Base-by-base conservation (phyloP, 1,284 basidiomycete species). In the Naganishia cerealis region DNA sequence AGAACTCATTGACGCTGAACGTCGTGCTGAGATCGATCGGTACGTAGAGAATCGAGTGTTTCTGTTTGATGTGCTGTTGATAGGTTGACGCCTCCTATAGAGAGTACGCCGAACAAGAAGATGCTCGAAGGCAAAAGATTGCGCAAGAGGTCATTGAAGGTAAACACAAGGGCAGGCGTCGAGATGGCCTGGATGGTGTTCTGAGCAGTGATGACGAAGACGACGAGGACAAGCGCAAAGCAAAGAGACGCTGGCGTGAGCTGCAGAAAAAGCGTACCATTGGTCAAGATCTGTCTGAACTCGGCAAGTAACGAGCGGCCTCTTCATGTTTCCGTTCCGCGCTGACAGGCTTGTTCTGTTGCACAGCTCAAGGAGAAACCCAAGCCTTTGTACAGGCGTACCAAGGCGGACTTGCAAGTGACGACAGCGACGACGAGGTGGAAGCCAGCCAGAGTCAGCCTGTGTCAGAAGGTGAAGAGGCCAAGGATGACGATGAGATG, bases 131-230 rank as follows among this genome's bases (percentile, higher is more conserved):
- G 46, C 70, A 73, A 53, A 70, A 72, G 58, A 43, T 72, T 21
- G 62, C 67, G 18, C 65, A 68, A 16, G 70, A 69, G 12, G 72
- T 70, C 57, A 63, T 72, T 36, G 68, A 69, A 36, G 72, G 72
- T 54, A 72, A 73, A 65, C 63, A 57, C 42, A 69, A 71, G 33
- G 71, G 71, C 46, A 73, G 68, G 48, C 68, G 70, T 46, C 62
- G 72, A 13, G 71, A 72, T 57, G 69, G 72, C 29, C 71, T 69
- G 18, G 50, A 71, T 43, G 68, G 65, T n/a, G 72, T 70, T n/a
- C 59, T 70, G n/a, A 66, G 67, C 54, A 65, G 61, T 54, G 61
- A 63, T 29, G 66, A 67, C 24, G 59, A 65, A 13, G 71, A 71
- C 26, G 71, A 72, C 21, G 72, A 73, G 50, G 61, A 63, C 24